A percentile compares a stretch with the other conserved stretches of the same genome.
Evolutionary conservation across 2,329 filamentous ascomycete genomes (phyloP).

Genomic region (Aspergillus oerlinghausenensis): DNA sequence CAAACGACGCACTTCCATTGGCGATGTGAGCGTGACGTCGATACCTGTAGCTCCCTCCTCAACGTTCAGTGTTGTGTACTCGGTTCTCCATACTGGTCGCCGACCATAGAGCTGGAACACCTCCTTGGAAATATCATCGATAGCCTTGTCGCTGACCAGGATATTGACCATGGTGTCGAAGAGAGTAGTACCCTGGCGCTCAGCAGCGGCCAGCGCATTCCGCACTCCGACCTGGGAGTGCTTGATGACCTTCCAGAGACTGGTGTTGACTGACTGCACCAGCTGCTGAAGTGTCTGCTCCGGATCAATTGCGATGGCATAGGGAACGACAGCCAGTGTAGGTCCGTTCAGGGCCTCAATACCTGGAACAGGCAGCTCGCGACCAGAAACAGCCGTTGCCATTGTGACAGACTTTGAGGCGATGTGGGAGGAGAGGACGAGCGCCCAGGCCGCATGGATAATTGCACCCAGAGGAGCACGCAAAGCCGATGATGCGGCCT

Average conservation of each 20-base stretch:
- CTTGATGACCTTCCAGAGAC: neutral
- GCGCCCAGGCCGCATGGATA: neutral
- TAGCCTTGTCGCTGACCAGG: neutral
- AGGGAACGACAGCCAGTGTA: neutral
- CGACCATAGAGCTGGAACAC: constrained; percentile 1
- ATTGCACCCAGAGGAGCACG: neutral
- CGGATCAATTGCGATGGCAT: neutral
- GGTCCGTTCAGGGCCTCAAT: neutral
- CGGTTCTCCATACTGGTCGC: neutral
- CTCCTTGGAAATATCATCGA: constrained; percentile 1
- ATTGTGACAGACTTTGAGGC: neutral
- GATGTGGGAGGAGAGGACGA: neutral
- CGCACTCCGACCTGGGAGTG: constrained; percentile 1
- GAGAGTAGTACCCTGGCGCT: neutral
- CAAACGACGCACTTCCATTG: neutral
- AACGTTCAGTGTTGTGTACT: constrained; percentile 2
- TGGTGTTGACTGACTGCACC: neutral
- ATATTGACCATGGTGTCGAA: constrained; percentile 7
- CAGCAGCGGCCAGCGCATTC: neutral
- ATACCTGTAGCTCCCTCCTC: neutral
- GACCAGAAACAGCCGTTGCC: constrained; percentile 1
- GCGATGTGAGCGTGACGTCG: neutral
- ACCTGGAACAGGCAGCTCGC: neutral
- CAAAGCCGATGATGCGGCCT: neutral
- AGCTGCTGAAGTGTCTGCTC: neutral